phyloP scores from a whole-genome alignment of 371 early-diverging fungal species.

The Lichtheimia ramosa region DNA sequence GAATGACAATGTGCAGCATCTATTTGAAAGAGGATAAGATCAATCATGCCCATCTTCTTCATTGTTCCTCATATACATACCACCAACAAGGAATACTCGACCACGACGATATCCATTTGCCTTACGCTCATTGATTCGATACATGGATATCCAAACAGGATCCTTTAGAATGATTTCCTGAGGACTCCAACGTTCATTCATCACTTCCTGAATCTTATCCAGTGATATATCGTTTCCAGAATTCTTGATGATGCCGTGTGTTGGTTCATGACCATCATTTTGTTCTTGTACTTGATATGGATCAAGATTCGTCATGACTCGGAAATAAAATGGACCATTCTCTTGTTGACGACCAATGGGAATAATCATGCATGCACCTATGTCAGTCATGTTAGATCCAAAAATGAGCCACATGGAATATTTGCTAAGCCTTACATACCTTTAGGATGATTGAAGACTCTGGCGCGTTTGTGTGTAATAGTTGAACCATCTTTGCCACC shows the following conservation, averaged over 20 bases:
- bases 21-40: neutral
- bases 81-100: conserved; percentile 41
- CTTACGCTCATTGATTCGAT: conserved; percentile 43
- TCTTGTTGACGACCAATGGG: conserved; percentile 1
- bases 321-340: conserved; percentile 9
- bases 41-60: too few species aligned
- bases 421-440: neutral
- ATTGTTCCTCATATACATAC: conserved; percentile 10
- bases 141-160: conserved; percentile 25
- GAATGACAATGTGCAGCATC: conserved; percentile 52
- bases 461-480: conserved; percentile 9
- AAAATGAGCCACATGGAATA: neutral
- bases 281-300: conserved; percentile 9
- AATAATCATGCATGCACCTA: conserved; percentile 9
- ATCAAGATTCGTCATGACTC: conserved; percentile 9
- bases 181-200: conserved; percentile 9
- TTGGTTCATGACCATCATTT: neutral
- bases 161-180: conserved; percentile 6
- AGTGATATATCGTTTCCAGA: neutral
- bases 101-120: conserved; percentile 35
- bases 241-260: conserved; percentile 5
- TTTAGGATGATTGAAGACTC: conserved; percentile 4
- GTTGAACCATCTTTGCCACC: conserved; percentile 8
- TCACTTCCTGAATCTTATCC: neutral
- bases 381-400: neutral